Conservation (phyloP, 345 rosid genomes). For the Sapria himalayana region DNA sequence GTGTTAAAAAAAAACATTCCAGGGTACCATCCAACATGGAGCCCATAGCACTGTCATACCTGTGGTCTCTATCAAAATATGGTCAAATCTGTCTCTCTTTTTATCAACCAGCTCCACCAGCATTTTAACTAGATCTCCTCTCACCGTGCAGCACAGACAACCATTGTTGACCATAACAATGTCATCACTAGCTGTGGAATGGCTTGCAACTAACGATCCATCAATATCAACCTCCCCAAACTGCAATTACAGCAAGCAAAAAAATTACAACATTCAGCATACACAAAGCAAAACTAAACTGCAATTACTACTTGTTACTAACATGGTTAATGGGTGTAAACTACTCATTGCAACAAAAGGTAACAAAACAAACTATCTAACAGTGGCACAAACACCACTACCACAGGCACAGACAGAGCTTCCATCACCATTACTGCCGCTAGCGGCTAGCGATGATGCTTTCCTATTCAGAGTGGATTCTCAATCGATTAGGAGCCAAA, state of each 20-base stretch:
- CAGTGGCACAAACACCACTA: no score
- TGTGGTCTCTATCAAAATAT: slow-evolving; percentile 67
- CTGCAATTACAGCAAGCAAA: slow-evolving; percentile 11
- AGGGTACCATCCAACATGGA: background rate
- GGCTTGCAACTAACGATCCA: slow-evolving; percentile 54
- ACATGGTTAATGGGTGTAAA: background rate
- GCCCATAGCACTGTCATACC: slow-evolving; percentile 14
- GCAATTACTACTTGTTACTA: no score
- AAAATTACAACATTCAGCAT: background rate
- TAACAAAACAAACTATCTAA: no score
- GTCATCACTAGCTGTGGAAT: slow-evolving; percentile 40
- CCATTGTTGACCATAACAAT: slow-evolving; percentile 57
- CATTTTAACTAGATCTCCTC: slow-evolving; percentile 69
- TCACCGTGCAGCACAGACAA: slow-evolving; percentile 54
- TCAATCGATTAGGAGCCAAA: no score
- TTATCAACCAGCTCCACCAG: slow-evolving; percentile 40
- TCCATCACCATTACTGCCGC: no score
- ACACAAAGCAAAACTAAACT: background rate
- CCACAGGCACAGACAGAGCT: no score
- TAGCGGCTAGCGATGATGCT: no score
- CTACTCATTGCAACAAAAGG: background rate
- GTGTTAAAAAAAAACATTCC: background rate
- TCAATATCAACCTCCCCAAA: slow-evolving; percentile 61
- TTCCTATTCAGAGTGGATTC: no score
- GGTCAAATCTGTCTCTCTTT: slow-evolving; percentile 43